Evolutionary conservation across 1,139 yeast species (phyloP), one percentile per base, ranked within the genome.

Genomic region (Saccharomyces hybrid): DNA sequence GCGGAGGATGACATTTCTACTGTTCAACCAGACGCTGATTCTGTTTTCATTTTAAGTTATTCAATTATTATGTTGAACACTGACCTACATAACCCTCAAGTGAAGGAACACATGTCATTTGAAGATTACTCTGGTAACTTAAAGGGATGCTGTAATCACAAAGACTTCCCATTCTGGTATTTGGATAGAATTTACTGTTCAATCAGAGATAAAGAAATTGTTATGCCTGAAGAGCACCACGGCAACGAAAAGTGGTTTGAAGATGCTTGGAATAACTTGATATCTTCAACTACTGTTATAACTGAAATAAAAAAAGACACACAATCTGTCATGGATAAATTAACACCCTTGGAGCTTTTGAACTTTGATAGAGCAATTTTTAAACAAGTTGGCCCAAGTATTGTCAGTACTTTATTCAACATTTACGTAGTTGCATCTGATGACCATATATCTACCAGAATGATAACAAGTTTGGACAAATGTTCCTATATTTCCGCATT

Each of bases 221-320:
- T 95, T 53, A 88, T 95, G 91, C 98, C 99, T 0, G 99, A 93
- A 64, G 99, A 95, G 67, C 98, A 91, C 64, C 90, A 85, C 65
- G 85, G 83, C 32, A 80, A 87, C 2, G 84, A 83, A 49, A 90
- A 87, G 65, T 86, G 96, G 83, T 93, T 91, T 71, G 98, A 91
- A 66, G 93, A 88, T 65, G 83, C 86, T 16, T 95, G 99, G 99
- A 86, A 87, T 63, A 87, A 88, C 59, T 73, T 89, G 60, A 81
- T 91, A 53, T 80, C 89, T 1, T 68, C 75, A 69, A 83, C 64
- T 28, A 67, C 71, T 3, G 71, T 72, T 0, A 54, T 68, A 16
- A 67, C 70, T 1, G 70, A 71, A 28, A 59, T 62, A 1, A 69
- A 65, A 11, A 60, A 64, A 14, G 60, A 58, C 20, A 52, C 61